Percentiles rank a stretch among this genome's conserved stretches.
These are phyloP conservation scores for Aspergillus affinis DNA, from an alignment of 495 filamentous ascomycete genomes.

Conservation along the genomic window DNA sequence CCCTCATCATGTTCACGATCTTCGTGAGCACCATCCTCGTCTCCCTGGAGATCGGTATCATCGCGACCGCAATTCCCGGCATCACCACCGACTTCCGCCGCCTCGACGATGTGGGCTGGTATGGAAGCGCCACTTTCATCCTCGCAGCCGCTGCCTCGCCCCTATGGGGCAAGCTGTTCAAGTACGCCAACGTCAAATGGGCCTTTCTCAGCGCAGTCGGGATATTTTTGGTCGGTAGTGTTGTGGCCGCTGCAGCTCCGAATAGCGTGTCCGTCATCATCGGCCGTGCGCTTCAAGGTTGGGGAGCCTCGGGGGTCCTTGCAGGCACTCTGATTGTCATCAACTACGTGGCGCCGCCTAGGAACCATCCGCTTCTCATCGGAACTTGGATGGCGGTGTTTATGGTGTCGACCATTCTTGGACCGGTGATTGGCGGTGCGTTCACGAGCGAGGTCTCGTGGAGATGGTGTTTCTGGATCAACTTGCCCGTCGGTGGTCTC, in stretches of 20 bases:
- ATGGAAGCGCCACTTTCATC: background rate
- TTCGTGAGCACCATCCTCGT: slow-evolving; percentile 4
- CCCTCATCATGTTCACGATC: slow-evolving; percentile 1
- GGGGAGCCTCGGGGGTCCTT: background rate
- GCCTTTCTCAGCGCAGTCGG: slow-evolving; percentile 1
- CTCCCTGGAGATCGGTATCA: slow-evolving; percentile 1
- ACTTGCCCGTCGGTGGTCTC: slow-evolving; percentile 15
- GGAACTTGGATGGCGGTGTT: background rate
- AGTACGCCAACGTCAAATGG: slow-evolving; percentile 1
- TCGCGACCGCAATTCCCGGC: background rate
- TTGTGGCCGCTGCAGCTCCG: slow-evolving; percentile 1
- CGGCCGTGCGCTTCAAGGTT: background rate
- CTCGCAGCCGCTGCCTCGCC: slow-evolving; percentile 2
- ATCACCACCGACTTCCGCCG: background rate
- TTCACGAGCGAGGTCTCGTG: background rate
- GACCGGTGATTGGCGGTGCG: slow-evolving; percentile 1
- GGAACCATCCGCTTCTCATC: background rate
- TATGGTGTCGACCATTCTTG: background rate
- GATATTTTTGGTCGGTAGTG: background rate
- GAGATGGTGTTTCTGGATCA: slow-evolving; percentile 3
- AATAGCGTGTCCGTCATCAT: slow-evolving; percentile 5
- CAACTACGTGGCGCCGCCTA: background rate
- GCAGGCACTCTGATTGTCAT: background rate
- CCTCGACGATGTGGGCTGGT: slow-evolving; percentile 1
- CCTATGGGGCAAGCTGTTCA: slow-evolving; percentile 1